These are phyloP conservation scores for Nannizzia gypsea DNA, from an alignment of 2,329 filamentous ascomycete species.

Conservation along the genomic window DNA sequence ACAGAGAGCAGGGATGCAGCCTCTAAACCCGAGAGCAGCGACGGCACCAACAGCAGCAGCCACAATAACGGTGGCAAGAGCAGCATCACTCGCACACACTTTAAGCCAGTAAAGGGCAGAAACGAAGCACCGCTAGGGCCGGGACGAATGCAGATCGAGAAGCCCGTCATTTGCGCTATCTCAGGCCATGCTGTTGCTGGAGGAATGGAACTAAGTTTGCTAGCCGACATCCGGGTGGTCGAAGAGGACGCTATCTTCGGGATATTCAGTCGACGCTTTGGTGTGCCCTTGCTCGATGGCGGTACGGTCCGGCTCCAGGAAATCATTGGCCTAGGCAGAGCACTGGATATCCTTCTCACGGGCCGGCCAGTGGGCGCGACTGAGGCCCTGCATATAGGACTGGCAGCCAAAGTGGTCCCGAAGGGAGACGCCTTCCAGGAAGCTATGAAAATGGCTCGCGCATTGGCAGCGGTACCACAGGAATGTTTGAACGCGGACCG, in stretches of 20 bases:
- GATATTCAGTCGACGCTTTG: conserved; percentile 45
- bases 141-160: conserved; percentile 39
- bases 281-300: conserved; percentile 42
- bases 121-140: conserved; percentile 43
- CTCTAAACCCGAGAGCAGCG: not conserved
- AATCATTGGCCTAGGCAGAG: conserved; percentile 42
- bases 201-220: conserved; percentile 41
- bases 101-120: conserved; percentile 25
- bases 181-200: conserved; percentile 45
- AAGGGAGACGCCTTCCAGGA: conserved; percentile 41
- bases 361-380: conserved; percentile 38
- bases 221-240: conserved; percentile 43
- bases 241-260: conserved; percentile 45
- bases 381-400: conserved; percentile 42
- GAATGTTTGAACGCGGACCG: conserved; percentile 43
- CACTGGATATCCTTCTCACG: conserved; percentile 47
- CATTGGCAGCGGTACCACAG: conserved; percentile 41
- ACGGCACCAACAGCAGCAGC: not conserved
- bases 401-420: conserved; percentile 43
- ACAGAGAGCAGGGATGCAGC: not conserved
- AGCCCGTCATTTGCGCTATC: conserved; percentile 43
- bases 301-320: conserved; percentile 44
- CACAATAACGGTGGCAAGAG: no score
- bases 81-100: conserved; percentile 14
- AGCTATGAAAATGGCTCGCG: conserved; percentile 37